Conservation (phyloP, 1,284 basidiomycete genomes). For the Thelephora terrestris region DNA sequence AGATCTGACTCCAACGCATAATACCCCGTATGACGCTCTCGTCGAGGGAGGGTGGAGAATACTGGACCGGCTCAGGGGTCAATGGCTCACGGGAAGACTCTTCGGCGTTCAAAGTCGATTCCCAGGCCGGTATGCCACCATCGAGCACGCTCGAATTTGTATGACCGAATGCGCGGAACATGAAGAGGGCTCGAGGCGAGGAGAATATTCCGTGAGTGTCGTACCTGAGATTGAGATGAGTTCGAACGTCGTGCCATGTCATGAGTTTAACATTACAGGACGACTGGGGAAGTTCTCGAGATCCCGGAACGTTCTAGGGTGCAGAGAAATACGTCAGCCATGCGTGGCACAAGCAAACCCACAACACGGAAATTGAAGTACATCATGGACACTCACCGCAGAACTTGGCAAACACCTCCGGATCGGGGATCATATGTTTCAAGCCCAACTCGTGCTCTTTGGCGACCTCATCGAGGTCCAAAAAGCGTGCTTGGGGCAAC, state of each 20-base stretch:
- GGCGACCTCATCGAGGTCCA: slow-evolving; percentile 79
- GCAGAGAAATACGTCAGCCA: not conserved
- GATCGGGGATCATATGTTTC: slow-evolving; percentile 89
- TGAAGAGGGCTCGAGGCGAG: slow-evolving; percentile 83
- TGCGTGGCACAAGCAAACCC: not conserved
- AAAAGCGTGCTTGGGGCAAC: slow-evolving; percentile 67
- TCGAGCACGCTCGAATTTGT: slow-evolving; percentile 76
- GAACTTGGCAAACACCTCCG: slow-evolving; percentile 64
- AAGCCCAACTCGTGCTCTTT: slow-evolving; percentile 63
- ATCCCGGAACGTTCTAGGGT: slow-evolving; percentile 66
- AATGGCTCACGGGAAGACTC: slow-evolving; percentile 15
- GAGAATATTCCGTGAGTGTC: slow-evolving; percentile 85
- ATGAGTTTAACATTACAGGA: slow-evolving; percentile 43
- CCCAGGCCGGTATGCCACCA: slow-evolving; percentile 84
- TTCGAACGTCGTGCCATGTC: not conserved
- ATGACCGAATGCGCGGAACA: slow-evolving; percentile 87
- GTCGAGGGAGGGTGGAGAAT: slow-evolving; percentile 46
- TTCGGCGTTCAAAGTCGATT: slow-evolving; percentile 60
- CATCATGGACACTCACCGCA: slow-evolving; percentile 47
- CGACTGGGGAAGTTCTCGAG: slow-evolving; percentile 65
- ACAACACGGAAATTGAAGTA: not conserved
- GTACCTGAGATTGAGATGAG: slow-evolving; percentile 42
- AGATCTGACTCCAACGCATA: not conserved
- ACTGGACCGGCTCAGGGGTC: slow-evolving; percentile 18
- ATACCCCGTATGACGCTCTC: slow-evolving; percentile 51